phyloP scores from a whole-genome alignment of 169 alveolate species.

The Cryptosporidium ubiquitum region DNA sequence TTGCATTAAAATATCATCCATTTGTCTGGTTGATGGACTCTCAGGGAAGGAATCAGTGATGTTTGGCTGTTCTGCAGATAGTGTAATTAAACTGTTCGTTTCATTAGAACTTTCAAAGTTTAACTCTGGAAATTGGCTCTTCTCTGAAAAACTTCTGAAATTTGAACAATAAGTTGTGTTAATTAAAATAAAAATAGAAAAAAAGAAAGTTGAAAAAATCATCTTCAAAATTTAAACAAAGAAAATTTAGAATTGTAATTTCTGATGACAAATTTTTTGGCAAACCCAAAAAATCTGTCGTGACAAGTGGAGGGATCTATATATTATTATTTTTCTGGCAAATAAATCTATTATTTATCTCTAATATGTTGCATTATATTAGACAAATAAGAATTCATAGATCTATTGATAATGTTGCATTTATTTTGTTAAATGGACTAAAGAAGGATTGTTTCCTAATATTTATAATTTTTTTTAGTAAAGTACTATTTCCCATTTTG shows the following conservation, averaged over 20 bases:
- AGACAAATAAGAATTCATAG: background rate
- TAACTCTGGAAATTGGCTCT: background rate
- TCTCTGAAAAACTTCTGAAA: constrained; percentile 31
- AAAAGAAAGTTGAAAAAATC: background rate
- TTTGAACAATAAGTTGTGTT: constrained; percentile 7
- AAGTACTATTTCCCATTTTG: background rate
- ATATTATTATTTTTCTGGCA: background rate
- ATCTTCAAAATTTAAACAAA: background rate
- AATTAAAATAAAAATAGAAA: background rate
- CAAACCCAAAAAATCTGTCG: background rate
- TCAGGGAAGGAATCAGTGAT: background rate
- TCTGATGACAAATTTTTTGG: background rate
- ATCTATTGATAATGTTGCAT: background rate
- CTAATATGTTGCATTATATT: background rate
- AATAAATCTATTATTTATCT: background rate
- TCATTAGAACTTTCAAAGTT: background rate
- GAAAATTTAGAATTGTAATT: background rate
- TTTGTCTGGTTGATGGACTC: background rate
- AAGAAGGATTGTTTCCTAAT: too few relatives aligned
- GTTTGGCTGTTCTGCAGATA: background rate
- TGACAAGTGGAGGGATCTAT: background rate
- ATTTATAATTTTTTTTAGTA: too few relatives aligned
- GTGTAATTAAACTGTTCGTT: background rate
- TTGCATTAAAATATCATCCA: constrained; percentile 38
- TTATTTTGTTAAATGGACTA: too few relatives aligned